Evolutionary conservation across 1,139 yeast genomes (phyloP).

Genomic region (Starmera stellimalicola): DNA sequence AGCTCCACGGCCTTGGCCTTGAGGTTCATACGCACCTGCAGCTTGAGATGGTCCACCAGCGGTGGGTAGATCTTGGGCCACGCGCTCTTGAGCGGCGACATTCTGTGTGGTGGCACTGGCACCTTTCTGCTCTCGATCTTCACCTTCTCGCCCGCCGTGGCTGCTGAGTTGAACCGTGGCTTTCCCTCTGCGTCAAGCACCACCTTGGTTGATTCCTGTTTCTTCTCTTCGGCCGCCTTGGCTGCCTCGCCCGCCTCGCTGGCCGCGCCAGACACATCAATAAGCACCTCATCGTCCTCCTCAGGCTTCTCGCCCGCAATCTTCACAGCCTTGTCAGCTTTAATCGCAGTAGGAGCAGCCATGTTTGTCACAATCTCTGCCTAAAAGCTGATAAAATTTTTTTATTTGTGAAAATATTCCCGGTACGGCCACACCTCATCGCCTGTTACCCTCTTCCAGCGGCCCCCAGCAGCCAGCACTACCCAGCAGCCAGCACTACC

Average conservation of each 20-base stretch:
- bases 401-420: background rate
- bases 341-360: constrained; percentile 68
- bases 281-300: constrained; percentile 57
- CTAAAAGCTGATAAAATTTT: background rate
- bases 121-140: constrained; percentile 82
- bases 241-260: no score
- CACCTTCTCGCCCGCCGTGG: constrained; percentile 55
- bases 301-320: constrained; percentile 10
- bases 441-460: no score
- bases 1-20: constrained; percentile 79
- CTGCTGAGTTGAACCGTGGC: constrained; percentile 77
- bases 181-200: constrained; percentile 82
- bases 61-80: constrained; percentile 97
- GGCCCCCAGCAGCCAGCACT: no score
- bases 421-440: background rate
- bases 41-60: constrained; percentile 82
- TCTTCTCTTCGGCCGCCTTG: constrained; percentile 14
- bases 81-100: constrained; percentile 79
- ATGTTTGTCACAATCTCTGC: constrained; percentile 21
- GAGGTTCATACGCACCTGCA: constrained; percentile 93
- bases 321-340: constrained; percentile 13
- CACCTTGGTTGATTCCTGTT: constrained; percentile 31
- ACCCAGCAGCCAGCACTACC: no score
- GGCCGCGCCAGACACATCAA: constrained; percentile 44
- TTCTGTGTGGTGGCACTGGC: constrained; percentile 92